Evolutionary conservation across 176 grass and related monocot species (phyloP), one percentile per base, ranked within the genome.

Genomic region (Paspalum notatum): DNA sequence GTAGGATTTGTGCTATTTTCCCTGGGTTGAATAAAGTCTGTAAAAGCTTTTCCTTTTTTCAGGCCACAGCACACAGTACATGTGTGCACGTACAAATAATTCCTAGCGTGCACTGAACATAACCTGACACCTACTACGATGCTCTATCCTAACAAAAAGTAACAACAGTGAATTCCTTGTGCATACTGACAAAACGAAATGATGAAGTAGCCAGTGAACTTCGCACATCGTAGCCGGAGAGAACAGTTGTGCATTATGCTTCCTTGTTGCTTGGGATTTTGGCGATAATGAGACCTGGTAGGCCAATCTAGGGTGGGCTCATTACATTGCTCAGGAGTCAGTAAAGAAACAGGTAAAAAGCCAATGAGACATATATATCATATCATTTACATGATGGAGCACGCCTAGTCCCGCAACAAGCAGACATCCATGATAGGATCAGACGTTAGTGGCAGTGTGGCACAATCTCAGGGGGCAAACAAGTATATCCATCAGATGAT

Each of bases 231-330:
- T 40, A 68, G 63, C 65, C 4, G 24, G 62, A 42, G 16, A 45
- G 17, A 84, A 84, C 18, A 59, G 69, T 44, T 25, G 32, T 3
- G 0, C 22, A 39, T n/a, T 12, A 24, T 49, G 18, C 56, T 50
- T 50, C 20, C 60, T 70, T 68, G 20, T 12, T 17, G 50, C 10
- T 7, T 18, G 38, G 15, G 38, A 73, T 26, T 45, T 47, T 46
- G 69, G 24, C 42, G 32, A 67, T 77, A 63, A 77, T 84, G 73
- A 68, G 68, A 12, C 27, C 57, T 69, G 73, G 42, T 15, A 68
- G 20, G 40, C 41, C 66, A 46, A 45, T 44, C 42, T 62, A 69
- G 12, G 18, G 62, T 62, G 82, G 41, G 72, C 76, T 76, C 82
- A 84, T 84, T 61, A 61, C 42, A 12, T 22, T 57, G 22, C 32